phyloP scores from a whole-genome alignment of 1,284 basidiomycete genomes.

The Ustilago cynodontis region DNA sequence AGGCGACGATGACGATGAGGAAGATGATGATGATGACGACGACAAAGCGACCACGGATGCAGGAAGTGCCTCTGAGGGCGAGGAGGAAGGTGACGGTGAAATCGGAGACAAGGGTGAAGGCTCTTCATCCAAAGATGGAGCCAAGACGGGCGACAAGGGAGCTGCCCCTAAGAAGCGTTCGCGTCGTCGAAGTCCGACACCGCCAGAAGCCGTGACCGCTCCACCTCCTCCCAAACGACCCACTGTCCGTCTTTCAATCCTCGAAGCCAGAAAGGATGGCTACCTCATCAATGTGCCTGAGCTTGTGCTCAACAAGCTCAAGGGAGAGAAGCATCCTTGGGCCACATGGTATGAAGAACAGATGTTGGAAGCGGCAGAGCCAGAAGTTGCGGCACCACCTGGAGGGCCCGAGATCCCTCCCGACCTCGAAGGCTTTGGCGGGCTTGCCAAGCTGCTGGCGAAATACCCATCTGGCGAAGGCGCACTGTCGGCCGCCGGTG shows the following conservation, averaged over 20 bases:
- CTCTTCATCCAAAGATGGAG: constrained; percentile 36
- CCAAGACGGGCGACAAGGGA: constrained; percentile 37
- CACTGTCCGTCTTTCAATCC: constrained; percentile 39
- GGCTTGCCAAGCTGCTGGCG: constrained; percentile 56
- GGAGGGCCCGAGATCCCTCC: constrained; percentile 21
- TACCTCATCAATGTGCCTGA: constrained; percentile 65
- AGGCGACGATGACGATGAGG: constrained; percentile 43
- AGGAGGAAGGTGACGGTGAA: constrained; percentile 49
- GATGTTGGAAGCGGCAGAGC: constrained; percentile 25
- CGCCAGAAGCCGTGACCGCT: constrained; percentile 26
- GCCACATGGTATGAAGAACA: constrained; percentile 63
- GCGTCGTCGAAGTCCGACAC: constrained; percentile 38
- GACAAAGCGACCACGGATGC: constrained; percentile 48
- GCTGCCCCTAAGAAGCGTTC: constrained; percentile 32
- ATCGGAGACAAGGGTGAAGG: constrained; percentile 52
- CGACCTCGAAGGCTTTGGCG: constrained; percentile 55
- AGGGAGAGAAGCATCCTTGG: constrained; percentile 54
- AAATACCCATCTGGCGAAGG: constrained; percentile 43
- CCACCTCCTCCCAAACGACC: constrained; percentile 40
- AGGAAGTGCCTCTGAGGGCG: constrained; percentile 52
- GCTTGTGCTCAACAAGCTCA: constrained; percentile 55
- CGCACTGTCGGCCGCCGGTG: constrained; percentile 12
- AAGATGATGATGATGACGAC: constrained; percentile 55
- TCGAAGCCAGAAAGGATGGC: constrained; percentile 42
- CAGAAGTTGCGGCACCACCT: constrained; percentile 27